Evolutionary conservation across 352 stramenopile species (phyloP).

Genomic region (Phytophthora boehmeriae): DNA sequence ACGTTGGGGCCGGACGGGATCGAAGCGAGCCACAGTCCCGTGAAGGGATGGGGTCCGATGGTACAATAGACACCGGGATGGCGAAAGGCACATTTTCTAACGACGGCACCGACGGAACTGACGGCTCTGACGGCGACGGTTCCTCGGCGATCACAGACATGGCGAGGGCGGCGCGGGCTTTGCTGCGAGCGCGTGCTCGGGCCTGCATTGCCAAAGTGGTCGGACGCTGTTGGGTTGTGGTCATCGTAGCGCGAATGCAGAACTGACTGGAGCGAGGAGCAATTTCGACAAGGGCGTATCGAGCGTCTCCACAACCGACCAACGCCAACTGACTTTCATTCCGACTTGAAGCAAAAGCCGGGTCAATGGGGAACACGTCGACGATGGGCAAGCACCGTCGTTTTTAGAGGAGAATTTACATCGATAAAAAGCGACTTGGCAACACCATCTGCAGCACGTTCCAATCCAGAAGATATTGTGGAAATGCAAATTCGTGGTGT

Average conservation of each 20-base stretch:
- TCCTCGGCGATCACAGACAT: constrained; percentile 44
- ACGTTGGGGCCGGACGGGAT: no score
- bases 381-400: not conserved
- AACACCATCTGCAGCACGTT: not conserved
- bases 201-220: not conserved
- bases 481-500: not conserved
- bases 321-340: not conserved
- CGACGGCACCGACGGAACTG: not conserved
- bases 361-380: constrained; percentile 1
- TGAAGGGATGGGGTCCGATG: not conserved
- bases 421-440: no score
- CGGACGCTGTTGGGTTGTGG: not conserved
- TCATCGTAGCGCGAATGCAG: not conserved
- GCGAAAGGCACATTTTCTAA: not conserved
- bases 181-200: not conserved
- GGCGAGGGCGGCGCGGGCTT: constrained; percentile 13
- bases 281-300: not conserved
- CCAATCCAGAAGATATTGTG: not conserved
- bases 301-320: not conserved
- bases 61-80: not conserved
- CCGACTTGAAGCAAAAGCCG: not conserved
- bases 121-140: constrained; percentile 2
- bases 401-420: not conserved
- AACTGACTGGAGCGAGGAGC: not conserved
- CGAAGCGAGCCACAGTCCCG: not conserved